These are phyloP conservation scores for Jatropha podagrica DNA, from an alignment of 441 rosid genomes.

Conservation along the genomic window DNA sequence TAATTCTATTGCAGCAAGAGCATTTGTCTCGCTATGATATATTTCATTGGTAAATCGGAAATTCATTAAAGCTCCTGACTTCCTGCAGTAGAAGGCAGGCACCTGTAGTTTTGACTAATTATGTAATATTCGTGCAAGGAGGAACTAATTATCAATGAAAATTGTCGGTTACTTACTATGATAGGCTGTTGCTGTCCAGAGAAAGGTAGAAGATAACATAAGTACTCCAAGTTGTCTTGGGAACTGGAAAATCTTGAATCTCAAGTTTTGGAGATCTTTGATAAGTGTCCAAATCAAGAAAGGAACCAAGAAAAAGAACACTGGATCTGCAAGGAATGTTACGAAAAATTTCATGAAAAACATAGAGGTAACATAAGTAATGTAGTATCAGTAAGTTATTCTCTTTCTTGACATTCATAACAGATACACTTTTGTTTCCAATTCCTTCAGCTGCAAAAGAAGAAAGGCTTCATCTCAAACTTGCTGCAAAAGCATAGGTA, in stretches of 20 bases:
- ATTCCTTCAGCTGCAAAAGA: constrained; percentile 31
- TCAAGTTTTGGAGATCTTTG: constrained; percentile 30
- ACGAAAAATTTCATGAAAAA: constrained; percentile 28
- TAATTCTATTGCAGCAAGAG: too few species aligned
- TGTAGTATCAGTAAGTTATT: neutral
- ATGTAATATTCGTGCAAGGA: neutral
- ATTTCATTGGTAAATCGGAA: too few species aligned
- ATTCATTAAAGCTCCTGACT: too few species aligned
- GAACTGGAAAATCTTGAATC: constrained; percentile 26
- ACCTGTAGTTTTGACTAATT: neutral
- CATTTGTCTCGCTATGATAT: too few species aligned
- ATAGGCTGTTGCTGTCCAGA: constrained; percentile 24
- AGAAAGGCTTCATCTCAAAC: constrained; percentile 28
- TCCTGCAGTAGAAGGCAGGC: neutral
- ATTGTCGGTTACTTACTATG: constrained; percentile 9
- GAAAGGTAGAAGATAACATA: constrained; percentile 21
- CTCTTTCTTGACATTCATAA: neutral
- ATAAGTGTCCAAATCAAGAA: constrained; percentile 22
- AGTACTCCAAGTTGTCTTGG: constrained; percentile 22
- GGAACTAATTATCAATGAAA: neutral
- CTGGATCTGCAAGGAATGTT: constrained; percentile 19
- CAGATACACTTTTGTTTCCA: neutral
- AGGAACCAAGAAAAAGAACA: constrained; percentile 18
- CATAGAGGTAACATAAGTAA: constrained; percentile 24
- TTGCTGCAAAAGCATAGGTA: constrained; percentile 20